phyloP scores from a whole-genome alignment of 352 stramenopile species.

The Phytophthora sojae region DNA sequence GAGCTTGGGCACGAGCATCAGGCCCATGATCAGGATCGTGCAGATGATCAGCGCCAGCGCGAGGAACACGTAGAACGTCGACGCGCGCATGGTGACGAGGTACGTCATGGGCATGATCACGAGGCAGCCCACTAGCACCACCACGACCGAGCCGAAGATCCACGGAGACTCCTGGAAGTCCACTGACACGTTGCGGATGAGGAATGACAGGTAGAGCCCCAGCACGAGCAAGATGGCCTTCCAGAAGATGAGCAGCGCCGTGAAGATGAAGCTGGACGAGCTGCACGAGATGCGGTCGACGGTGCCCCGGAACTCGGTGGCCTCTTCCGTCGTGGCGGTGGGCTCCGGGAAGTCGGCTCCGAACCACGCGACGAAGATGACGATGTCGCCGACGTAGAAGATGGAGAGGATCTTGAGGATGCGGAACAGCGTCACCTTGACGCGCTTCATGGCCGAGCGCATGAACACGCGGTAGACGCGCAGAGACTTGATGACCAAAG shows the following conservation, averaged over 20 bases:
- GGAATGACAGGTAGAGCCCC: conserved; percentile 59
- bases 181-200: conserved; percentile 69
- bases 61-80: conserved; percentile 50
- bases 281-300: conserved; percentile 42
- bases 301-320: conserved; percentile 33
- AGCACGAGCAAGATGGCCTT: conserved; percentile 57
- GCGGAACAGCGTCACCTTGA: conserved; percentile 41
- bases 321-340: conserved; percentile 25
- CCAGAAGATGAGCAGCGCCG: conserved; percentile 61
- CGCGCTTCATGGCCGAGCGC: conserved; percentile 48
- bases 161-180: conserved; percentile 78
- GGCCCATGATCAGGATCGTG: conserved; percentile 44
- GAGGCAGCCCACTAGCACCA: conserved; percentile 59
- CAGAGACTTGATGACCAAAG: conserved; percentile 58
- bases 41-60: conserved; percentile 37
- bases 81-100: conserved; percentile 47
- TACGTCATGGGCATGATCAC: conserved; percentile 65
- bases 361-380: conserved; percentile 52
- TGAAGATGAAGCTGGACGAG: conserved; percentile 64
- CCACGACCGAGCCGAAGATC: conserved; percentile 58
- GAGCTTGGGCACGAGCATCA: conserved; percentile 58
- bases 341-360: conserved; percentile 43
- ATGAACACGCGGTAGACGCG: conserved; percentile 72
- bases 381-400: conserved; percentile 44
- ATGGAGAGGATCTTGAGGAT: conserved; percentile 52